Conservation (phyloP, 176 grass and related monocot species). For the Triticum timopheevii region DNA sequence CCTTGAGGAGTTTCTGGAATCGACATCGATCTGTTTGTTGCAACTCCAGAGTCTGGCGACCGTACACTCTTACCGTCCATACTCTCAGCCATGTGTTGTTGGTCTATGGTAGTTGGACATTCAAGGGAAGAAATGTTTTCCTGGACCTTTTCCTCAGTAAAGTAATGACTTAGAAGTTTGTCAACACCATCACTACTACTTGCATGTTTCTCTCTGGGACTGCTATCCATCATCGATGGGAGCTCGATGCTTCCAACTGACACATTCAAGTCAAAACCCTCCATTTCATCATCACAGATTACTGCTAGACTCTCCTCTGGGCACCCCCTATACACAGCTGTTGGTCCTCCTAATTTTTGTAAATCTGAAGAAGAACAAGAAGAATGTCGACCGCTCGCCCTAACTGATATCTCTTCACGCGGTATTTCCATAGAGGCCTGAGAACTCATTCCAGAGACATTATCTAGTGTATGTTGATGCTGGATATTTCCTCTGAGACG, state of each 20-base stretch:
- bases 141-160: neutral
- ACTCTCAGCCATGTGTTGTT: constrained; percentile 16
- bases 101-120: constrained; percentile 12
- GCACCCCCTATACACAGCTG: constrained; percentile 20
- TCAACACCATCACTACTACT: constrained; percentile 39
- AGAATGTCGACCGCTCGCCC: neutral
- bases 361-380: constrained; percentile 14
- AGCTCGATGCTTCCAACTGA: constrained; percentile 51
- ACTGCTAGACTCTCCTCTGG: constrained; percentile 29
- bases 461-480: constrained; percentile 4
- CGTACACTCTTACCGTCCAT: neutral
- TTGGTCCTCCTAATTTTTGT: constrained; percentile 4
- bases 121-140: constrained; percentile 21
- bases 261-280: constrained; percentile 54
- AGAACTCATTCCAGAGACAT: constrained; percentile 12
- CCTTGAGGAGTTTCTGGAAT: constrained; percentile 35
- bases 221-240: constrained; percentile 15
- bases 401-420: neutral
- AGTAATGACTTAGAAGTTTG: constrained; percentile 44
- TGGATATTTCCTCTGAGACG: neutral
- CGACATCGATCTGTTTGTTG: neutral
- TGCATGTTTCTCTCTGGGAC: constrained; percentile 16
- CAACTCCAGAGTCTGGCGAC: neutral
- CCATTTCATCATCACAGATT: constrained; percentile 29
- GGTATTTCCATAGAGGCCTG: constrained; percentile 7